These are phyloP conservation scores for Trichoderma guizhouense DNA, from an alignment of 2,329 filamentous ascomycete species.

Conservation along the genomic window DNA sequence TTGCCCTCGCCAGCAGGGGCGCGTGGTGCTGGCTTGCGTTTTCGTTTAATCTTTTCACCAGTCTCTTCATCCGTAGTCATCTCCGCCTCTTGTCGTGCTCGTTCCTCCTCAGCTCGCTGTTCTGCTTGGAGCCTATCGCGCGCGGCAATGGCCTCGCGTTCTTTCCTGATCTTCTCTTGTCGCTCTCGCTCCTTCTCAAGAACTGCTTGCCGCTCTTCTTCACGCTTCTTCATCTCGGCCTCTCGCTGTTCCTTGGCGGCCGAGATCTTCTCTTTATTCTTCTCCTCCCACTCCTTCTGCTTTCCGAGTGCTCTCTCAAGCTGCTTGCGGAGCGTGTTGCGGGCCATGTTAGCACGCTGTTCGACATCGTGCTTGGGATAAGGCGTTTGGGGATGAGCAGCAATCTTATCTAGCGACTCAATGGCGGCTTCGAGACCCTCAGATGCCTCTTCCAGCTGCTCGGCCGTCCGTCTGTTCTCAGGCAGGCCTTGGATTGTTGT, in stretches of 20 bases:
- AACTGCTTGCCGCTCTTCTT: constrained; percentile 68
- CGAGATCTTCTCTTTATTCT: constrained; percentile 83
- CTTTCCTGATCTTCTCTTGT: constrained; percentile 78
- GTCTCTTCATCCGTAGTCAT: constrained; percentile 79
- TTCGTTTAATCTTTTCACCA: constrained; percentile 75
- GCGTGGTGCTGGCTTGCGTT: constrained; percentile 56
- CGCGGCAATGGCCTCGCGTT: constrained; percentile 76
- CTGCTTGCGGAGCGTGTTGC: constrained; percentile 90
- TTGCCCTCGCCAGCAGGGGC: constrained; percentile 38
- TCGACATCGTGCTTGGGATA: constrained; percentile 90
- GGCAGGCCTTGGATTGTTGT: constrained; percentile 71
- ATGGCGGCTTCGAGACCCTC: constrained; percentile 84
- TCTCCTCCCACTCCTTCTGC: constrained; percentile 88
- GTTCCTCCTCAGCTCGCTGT: constrained; percentile 46
- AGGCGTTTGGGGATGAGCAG: constrained; percentile 64
- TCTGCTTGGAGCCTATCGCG: constrained; percentile 70
- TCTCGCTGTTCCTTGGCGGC: constrained; percentile 78
- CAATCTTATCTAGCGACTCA: constrained; percentile 62
- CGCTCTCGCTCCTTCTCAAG: constrained; percentile 69
- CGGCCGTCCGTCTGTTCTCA: constrained; percentile 72
- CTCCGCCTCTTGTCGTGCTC: constrained; percentile 59
- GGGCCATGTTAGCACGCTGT: constrained; percentile 94
- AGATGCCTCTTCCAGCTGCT: constrained; percentile 76
- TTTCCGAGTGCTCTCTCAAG: constrained; percentile 79
- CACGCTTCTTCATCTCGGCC: constrained; percentile 71